phyloP scores from a whole-genome alignment of 1,139 yeast genomes.

The Barnettozyma hawaiiensis region DNA sequence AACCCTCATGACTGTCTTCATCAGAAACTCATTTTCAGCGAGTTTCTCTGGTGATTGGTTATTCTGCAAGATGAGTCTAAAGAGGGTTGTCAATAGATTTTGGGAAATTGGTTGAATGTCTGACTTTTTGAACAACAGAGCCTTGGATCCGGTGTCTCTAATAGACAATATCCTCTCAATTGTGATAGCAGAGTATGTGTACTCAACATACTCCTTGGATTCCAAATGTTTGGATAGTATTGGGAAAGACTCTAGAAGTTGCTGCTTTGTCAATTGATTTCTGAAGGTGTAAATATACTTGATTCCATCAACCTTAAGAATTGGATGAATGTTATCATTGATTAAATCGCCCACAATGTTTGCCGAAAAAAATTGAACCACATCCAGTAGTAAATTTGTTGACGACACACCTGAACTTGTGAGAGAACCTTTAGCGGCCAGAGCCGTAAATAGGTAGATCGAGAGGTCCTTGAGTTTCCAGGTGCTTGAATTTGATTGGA shows the following conservation, averaged over 20 bases:
- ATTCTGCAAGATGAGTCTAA: conserved; percentile 56
- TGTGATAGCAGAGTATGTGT: conserved; percentile 90
- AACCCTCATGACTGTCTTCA: conserved; percentile 84
- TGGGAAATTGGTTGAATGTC: conserved; percentile 60
- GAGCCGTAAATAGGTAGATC: conserved; percentile 75
- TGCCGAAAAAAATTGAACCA: conserved; percentile 74
- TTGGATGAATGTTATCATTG: conserved; percentile 50
- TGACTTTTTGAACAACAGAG: conserved; percentile 57
- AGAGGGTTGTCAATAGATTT: conserved; percentile 56
- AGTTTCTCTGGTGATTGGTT: conserved; percentile 76
- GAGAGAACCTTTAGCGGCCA: conserved; percentile 85
- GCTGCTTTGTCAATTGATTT: conserved; percentile 86
- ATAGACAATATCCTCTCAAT: conserved; percentile 82
- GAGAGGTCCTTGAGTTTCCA: conserved; percentile 92
- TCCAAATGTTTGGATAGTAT: conserved; percentile 63
- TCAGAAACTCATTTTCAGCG: conserved; percentile 90
- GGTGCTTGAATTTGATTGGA: conserved; percentile 37
- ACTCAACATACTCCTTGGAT: conserved; percentile 68
- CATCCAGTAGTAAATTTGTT: conserved; percentile 78
- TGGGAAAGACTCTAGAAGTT: conserved; percentile 76
- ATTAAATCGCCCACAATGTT: conserved; percentile 80
- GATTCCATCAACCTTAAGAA: conserved; percentile 86
- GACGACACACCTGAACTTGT: conserved; percentile 87
- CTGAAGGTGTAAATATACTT: conserved; percentile 86
- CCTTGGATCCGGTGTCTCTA: conserved; percentile 46